These are phyloP conservation scores for Zygosaccharomyces bisporus DNA, from an alignment of 805 yeast species.

Conservation along the genomic window DNA sequence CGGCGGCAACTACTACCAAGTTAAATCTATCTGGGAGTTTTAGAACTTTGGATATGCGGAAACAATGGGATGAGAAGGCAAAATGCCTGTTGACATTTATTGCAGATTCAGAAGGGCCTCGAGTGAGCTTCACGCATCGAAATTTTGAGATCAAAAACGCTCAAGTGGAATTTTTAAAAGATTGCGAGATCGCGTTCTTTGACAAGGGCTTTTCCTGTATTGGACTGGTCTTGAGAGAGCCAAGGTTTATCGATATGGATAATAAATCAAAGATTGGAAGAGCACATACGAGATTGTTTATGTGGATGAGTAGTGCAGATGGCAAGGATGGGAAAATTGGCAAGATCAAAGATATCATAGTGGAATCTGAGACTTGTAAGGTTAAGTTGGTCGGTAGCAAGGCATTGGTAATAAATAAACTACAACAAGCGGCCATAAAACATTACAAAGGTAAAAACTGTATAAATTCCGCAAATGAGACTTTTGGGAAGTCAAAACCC, in stretches of 20 bases:
- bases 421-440: slow-evolving; percentile 7
- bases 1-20: slow-evolving; percentile 3
- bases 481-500: slow-evolving; percentile 5
- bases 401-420: neutral
- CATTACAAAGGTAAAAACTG: slow-evolving; percentile 4
- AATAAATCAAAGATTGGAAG: slow-evolving; percentile 10
- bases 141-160: slow-evolving; percentile 15
- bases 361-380: neutral
- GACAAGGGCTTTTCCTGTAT: slow-evolving; percentile 17
- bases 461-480: slow-evolving; percentile 2
- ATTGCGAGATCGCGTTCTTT: slow-evolving; percentile 19
- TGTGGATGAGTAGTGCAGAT: slow-evolving; percentile 7
- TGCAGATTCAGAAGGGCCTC: slow-evolving; percentile 15
- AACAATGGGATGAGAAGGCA: slow-evolving; percentile 4
- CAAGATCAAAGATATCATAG: slow-evolving; percentile 5
- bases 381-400: slow-evolving; percentile 1
- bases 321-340: slow-evolving; percentile 3
- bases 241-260: slow-evolving; percentile 12
- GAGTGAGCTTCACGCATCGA: slow-evolving; percentile 17
- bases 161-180: slow-evolving; percentile 18
- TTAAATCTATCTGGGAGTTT: slow-evolving; percentile 16
- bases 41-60: slow-evolving; percentile 7
- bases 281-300: slow-evolving; percentile 8
- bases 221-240: slow-evolving; percentile 18
- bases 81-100: slow-evolving; percentile 15